phyloP scores from a whole-genome alignment of 768 basidiomycete species.

The Crucibulum laeve region DNA sequence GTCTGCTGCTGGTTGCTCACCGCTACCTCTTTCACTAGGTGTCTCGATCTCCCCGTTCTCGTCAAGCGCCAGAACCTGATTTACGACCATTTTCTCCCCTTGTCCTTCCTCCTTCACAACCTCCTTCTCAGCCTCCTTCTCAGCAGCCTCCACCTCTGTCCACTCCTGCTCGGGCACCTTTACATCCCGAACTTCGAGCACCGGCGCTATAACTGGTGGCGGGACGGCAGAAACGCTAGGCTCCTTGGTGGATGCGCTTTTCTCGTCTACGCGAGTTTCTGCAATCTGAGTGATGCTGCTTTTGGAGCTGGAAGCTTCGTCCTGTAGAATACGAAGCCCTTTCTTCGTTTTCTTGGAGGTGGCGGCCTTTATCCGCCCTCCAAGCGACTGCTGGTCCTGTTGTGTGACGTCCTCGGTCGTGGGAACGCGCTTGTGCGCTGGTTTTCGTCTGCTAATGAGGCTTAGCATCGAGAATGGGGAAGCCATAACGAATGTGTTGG shows the following conservation, averaged over 20 bases:
- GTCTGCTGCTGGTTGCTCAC: constrained; percentile 1
- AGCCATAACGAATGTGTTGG: constrained; percentile 5
- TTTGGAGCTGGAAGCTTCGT: too few relatives aligned
- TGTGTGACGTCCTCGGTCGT: neutral
- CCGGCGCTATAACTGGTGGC: constrained; percentile 5
- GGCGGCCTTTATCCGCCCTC: neutral
- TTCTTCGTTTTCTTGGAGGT: constrained; percentile 1
- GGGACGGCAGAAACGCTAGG: constrained; percentile 9
- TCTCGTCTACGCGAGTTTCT: too few relatives aligned
- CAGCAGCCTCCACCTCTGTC: constrained; percentile 8
- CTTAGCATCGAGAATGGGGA: constrained; percentile 13
- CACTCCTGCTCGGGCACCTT: constrained; percentile 10
- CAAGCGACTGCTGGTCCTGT: neutral
- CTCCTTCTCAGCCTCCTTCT: neutral
- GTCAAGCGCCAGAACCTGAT: constrained; percentile 1
- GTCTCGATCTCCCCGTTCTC: constrained; percentile 4
- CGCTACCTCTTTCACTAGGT: neutral
- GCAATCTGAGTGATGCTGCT: too few relatives aligned
- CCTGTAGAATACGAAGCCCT: too few relatives aligned
- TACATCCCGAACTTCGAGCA: too few relatives aligned
- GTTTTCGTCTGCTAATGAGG: constrained; percentile 8
- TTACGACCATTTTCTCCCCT: neutral
- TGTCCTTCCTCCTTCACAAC: neutral
- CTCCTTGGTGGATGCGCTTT: constrained; percentile 10
- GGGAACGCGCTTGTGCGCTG: constrained; percentile 2